These are phyloP conservation scores for Solidago caesia DNA, from an alignment of 129 eudicot species.

Conservation along the genomic window DNA sequence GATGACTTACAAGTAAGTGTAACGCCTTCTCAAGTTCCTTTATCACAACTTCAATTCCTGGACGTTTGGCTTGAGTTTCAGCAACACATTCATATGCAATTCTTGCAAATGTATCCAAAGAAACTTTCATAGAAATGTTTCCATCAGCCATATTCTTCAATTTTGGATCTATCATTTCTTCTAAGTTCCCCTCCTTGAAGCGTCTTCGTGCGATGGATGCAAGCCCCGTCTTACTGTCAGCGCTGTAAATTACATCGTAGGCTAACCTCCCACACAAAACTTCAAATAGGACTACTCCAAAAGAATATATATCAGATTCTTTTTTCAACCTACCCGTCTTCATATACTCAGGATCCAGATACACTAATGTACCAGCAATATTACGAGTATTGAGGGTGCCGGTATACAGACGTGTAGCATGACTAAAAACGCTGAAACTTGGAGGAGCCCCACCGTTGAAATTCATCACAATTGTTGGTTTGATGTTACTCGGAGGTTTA, in stretches of 20 bases:
- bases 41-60: not conserved
- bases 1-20: slow-evolving; percentile 1
- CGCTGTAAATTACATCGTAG: not conserved
- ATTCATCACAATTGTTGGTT: no score
- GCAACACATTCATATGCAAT: slow-evolving; percentile 10
- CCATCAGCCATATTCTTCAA: not conserved
- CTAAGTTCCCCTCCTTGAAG: not conserved
- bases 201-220: not conserved
- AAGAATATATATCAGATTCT: not conserved
- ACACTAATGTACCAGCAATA: not conserved
- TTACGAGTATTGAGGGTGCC: no score
- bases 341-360: not conserved
- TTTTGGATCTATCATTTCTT: slow-evolving; percentile 3
- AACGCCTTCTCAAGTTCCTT: slow-evolving; percentile 9
- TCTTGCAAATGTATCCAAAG: not conserved
- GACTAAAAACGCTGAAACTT: no score
- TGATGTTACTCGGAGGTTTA: no score
- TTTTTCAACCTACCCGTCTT: not conserved
- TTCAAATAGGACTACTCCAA: slow-evolving; percentile 14
- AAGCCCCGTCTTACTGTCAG: not conserved
- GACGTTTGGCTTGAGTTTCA: not conserved
- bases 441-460: no score
- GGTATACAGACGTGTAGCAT: no score
- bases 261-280: not conserved
- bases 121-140: not conserved